Evolutionary conservation across 257 asterid genomes (phyloP).

Genomic region (Ehretia macrophylla): DNA sequence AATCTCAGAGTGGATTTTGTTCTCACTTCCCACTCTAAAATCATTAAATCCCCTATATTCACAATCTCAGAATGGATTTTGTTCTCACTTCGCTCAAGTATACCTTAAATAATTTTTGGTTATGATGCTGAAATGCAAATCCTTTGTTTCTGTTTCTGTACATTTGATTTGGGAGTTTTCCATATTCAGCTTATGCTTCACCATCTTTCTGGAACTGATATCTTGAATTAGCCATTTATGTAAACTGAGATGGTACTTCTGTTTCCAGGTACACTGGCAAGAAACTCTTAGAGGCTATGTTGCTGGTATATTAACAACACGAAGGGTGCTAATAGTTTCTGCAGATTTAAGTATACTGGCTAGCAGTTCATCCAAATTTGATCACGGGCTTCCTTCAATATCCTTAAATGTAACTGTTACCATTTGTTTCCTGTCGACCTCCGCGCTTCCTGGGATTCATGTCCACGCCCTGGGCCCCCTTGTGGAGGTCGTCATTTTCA

Average conservation of each 20-base stretch:
- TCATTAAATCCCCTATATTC: too few species aligned
- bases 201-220: too few species aligned
- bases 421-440: not conserved
- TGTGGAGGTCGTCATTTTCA: not conserved
- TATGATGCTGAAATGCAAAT: too few species aligned
- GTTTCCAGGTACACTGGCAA: constrained; percentile 92
- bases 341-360: constrained; percentile 89
- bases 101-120: too few species aligned
- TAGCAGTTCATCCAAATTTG: constrained; percentile 75
- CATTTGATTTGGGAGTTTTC: too few species aligned
- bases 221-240: not conserved
- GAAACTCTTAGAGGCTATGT: constrained; percentile 96
- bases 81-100: too few species aligned
- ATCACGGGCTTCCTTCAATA: constrained; percentile 97
- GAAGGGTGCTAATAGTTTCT: constrained; percentile 78
- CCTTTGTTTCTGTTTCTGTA: too few species aligned
- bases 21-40: too few species aligned
- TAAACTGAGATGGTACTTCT: constrained; percentile 1
- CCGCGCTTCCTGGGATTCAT: too few species aligned
- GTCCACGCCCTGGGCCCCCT: not conserved
- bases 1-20: too few species aligned
- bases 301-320: constrained; percentile 94
- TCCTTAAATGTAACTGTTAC: constrained; percentile 47
- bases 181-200: too few species aligned
- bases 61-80: too few species aligned